Base-by-base conservation (phyloP, 2,329 filamentous ascomycete genomes). In the Aspergillus niger region DNA sequence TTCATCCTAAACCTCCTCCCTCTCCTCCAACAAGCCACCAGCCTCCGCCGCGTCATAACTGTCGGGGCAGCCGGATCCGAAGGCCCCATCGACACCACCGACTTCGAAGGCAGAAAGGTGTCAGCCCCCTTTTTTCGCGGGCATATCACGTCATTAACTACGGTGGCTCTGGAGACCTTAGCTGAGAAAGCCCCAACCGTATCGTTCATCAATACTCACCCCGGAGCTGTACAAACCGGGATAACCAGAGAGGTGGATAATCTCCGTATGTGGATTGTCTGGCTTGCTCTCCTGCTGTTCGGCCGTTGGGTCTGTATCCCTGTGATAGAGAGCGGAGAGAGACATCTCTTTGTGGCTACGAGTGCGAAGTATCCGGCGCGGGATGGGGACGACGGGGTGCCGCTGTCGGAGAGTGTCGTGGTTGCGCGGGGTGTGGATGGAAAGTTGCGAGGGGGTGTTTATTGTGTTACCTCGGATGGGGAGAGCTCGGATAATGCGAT, bases 1-100 rank as follows among this genome's bases (percentile, higher is more conserved):
- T 83, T 88, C 64, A 79, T 83, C 11, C 58, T 78, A 51, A 85
- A 86, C 58, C 79, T 89, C 0, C 80, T 88, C 7, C 86, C 86
- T 0, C 78, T 82, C 0, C 75, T 89, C 2, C 75, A 77, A 13
- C 67, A 66, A 15, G 56, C 57, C 2, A 30, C 47, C 10, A 10
- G 17, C 8, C 26, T 51, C 17, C 47, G 53, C 1, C 54, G 58
- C 5, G 54, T 60, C 3, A n/a, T 60, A 15, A 52, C 44, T 1
- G 48, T 60, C 11, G 47, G 30, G n/a, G 48, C 26, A 26, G 58
- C 38, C 8, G 54, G 54, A 4, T 11, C 10, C 0, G 54, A 60
- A 22, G 58, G 58, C 6, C 30, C 39, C 2, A 48, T 60, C 5
- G 58, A 60, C 28, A n/a, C 17, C 11, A 20, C 54, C 10, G 58